These are phyloP conservation scores for Sphaerulina musiva DNA, from an alignment of 2,329 filamentous ascomycete species.

Conservation along the genomic window DNA sequence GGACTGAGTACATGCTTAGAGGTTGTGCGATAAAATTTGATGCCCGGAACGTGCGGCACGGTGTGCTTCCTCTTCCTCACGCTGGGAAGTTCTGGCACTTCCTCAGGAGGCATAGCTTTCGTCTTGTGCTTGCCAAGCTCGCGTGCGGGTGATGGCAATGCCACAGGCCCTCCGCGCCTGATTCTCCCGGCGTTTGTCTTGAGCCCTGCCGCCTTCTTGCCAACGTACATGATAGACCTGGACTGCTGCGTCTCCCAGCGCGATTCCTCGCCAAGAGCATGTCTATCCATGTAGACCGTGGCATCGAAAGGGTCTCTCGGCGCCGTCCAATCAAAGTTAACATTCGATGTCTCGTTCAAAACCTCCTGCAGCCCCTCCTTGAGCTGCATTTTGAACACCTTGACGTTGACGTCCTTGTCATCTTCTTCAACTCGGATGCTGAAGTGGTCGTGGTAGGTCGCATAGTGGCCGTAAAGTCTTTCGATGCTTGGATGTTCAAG, in stretches of 20 bases:
- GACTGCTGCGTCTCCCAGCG: conserved; percentile 20
- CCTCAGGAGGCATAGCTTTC: conserved; percentile 13
- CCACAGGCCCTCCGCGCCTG: not conserved
- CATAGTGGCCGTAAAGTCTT: conserved; percentile 33
- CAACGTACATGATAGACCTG: conserved; percentile 1
- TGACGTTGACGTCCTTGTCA: conserved; percentile 12
- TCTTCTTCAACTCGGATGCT: conserved; percentile 24
- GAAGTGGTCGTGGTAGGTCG: conserved; percentile 34
- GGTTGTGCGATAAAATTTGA: conserved; percentile 37
- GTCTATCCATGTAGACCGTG: conserved; percentile 18
- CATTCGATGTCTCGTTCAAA: conserved; percentile 22
- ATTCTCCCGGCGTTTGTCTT: not conserved
- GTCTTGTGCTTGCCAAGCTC: conserved; percentile 7
- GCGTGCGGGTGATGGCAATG: not conserved
- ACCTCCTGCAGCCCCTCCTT: conserved; percentile 8
- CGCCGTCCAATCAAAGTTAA: conserved; percentile 27
- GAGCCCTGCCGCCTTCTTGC: not conserved
- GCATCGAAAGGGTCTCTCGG: conserved; percentile 35
- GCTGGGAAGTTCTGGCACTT: conserved; percentile 21
- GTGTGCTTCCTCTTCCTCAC: conserved; percentile 27
- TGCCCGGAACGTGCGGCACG: conserved; percentile 35
- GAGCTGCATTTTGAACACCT: conserved; percentile 13
- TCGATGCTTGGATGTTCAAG: conserved; percentile 23
- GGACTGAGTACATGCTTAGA: conserved; percentile 36
- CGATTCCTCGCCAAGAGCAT: conserved; percentile 33